phyloP scores from a whole-genome alignment of 805 yeast genomes.

The Metschnikowia reukaufii region DNA sequence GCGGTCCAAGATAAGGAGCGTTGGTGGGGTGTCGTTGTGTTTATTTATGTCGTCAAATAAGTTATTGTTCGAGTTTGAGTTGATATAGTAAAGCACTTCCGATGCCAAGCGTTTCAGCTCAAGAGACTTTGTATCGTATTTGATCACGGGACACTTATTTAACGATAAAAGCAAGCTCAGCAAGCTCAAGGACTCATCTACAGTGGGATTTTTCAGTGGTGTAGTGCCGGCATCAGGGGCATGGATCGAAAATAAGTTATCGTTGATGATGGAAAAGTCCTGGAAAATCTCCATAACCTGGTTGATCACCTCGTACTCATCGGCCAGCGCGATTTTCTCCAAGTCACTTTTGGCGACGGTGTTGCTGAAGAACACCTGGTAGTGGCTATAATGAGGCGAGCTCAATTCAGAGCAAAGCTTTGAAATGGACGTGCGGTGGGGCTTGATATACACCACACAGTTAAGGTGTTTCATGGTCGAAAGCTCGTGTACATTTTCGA shows the following conservation, averaged over 20 bases:
- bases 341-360: slow-evolving; percentile 70
- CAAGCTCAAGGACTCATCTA: slow-evolving; percentile 41
- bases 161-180: slow-evolving; percentile 67
- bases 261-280: slow-evolving; percentile 75
- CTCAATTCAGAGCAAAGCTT: slow-evolving; percentile 64
- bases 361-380: slow-evolving; percentile 78
- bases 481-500: slow-evolving; percentile 60
- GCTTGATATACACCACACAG: slow-evolving; percentile 78
- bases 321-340: slow-evolving; percentile 88
- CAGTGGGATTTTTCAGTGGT: slow-evolving; percentile 31
- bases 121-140: slow-evolving; percentile 73
- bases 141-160: slow-evolving; percentile 73
- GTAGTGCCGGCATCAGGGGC: slow-evolving; percentile 35
- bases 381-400: slow-evolving; percentile 75
- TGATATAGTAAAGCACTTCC: slow-evolving; percentile 58
- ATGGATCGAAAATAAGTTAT: slow-evolving; percentile 53
- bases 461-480: slow-evolving; percentile 63
- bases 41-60: slow-evolving; percentile 66
- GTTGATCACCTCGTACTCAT: slow-evolving; percentile 76
- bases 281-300: slow-evolving; percentile 81
- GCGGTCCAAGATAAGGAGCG: slow-evolving; percentile 76
- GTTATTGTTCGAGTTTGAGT: slow-evolving; percentile 51
- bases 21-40: slow-evolving; percentile 64
- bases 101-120: slow-evolving; percentile 64
- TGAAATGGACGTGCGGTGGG: slow-evolving; percentile 63